Percentiles rank a stretch among this genome's conserved stretches.
Conservation (phyloP, 2,329 filamentous ascomycete species). For the Cladosporium velox region DNA sequence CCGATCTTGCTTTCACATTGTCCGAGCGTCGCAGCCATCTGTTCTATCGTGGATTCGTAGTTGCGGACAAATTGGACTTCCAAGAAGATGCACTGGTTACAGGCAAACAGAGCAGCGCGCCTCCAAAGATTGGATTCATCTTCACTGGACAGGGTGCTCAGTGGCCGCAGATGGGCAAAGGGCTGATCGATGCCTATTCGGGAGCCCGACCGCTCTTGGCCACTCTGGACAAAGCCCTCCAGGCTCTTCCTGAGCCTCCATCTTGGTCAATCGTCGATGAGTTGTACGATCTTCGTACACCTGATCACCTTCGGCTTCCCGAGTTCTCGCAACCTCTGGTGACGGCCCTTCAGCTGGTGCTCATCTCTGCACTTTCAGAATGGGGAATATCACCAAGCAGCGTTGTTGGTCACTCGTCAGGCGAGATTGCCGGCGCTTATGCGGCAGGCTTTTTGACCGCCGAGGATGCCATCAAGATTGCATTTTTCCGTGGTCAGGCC, state of each 20-base stretch:
- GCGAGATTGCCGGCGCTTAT: constrained; percentile 39
- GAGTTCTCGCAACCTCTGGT: constrained; percentile 45
- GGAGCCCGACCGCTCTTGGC: not conserved
- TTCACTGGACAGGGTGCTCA: constrained; percentile 31
- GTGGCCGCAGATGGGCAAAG: constrained; percentile 26
- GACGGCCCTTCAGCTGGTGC: constrained; percentile 55
- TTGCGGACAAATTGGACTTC: not conserved
- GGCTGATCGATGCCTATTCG: constrained; percentile 20
- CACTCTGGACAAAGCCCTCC: not conserved
- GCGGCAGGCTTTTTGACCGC: constrained; percentile 27
- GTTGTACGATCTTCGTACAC: not conserved
- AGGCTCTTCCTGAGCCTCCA: not conserved
- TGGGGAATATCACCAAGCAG: constrained; percentile 24
- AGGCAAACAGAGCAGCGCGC: not conserved
- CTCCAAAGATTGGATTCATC: not conserved
- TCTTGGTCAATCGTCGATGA: not conserved
- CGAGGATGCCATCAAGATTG: constrained; percentile 14
- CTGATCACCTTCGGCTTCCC: not conserved
- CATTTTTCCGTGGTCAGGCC: constrained; percentile 21
- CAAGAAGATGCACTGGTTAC: not conserved
- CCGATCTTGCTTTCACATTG: not conserved
- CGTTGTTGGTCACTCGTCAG: constrained; percentile 37
- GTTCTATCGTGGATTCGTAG: not conserved
- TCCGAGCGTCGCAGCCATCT: not conserved
- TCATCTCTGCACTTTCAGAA: constrained; percentile 42